phyloP scores from a whole-genome alignment of 306 rosid genomes.

The Myrica gale region DNA sequence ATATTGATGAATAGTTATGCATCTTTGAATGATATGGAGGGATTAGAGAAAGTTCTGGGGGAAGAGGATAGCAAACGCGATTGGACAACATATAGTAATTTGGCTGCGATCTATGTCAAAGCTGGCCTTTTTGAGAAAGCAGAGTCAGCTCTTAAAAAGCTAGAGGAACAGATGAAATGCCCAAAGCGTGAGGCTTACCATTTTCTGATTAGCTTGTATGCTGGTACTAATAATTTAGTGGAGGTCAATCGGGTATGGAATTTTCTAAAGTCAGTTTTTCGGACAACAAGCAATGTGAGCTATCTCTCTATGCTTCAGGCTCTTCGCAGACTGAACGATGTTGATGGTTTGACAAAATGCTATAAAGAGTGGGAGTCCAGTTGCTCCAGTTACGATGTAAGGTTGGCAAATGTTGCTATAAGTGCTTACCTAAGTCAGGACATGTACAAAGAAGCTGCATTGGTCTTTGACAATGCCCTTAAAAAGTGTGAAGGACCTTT shows the following conservation, averaged over 20 bases:
- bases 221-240: constrained; percentile 49
- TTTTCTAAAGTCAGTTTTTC: constrained; percentile 42
- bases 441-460: constrained; percentile 59
- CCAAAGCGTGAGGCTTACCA: constrained; percentile 51
- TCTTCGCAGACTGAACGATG: constrained; percentile 60
- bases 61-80: constrained; percentile 26
- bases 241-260: constrained; percentile 75
- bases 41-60: constrained; percentile 44
- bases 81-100: constrained; percentile 74
- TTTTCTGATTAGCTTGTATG: constrained; percentile 65
- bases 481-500: constrained; percentile 54
- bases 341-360: constrained; percentile 50
- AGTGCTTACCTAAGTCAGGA: constrained; percentile 54
- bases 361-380: constrained; percentile 74
- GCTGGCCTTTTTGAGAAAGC: constrained; percentile 58
- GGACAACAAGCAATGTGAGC: constrained; percentile 53
- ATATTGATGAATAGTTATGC: constrained; percentile 78
- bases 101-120: constrained; percentile 72
- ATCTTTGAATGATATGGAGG: constrained; percentile 43
- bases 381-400: constrained; percentile 47
- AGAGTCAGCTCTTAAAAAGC: constrained; percentile 49
- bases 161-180: constrained; percentile 45
- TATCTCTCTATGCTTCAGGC: constrained; percentile 66
- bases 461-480: constrained; percentile 45
- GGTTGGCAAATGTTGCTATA: constrained; percentile 44